Base-by-base conservation (phyloP, 2,329 filamentous ascomycete species). In the Parascedosporium putredinis region DNA sequence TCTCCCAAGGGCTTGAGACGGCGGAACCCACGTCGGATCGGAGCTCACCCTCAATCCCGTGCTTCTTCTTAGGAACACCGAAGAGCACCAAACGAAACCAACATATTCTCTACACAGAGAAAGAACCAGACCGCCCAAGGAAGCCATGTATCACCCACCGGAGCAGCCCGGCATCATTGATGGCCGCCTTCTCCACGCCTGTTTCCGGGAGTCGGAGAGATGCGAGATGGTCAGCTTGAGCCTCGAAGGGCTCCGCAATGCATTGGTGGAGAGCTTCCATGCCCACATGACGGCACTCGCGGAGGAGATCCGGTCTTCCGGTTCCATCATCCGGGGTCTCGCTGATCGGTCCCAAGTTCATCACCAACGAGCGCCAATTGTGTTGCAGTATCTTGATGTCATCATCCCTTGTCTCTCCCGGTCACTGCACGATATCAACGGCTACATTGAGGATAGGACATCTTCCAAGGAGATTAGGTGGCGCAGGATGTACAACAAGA, bases 401-500 rank as follows among this genome's bases (percentile, higher is more conserved):
- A 56, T 81, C 14, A 64, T 83, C 2, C 78, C 78, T 1, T 79
- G 76, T 50, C 63, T 82, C 16, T 68, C 67, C 48, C 70, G 66
- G 50, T 74, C 73, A 1, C 60, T 83, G 14, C 60, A 67, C 38
- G 76, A 81, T 53, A 81, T 83, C 54, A 70, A 62, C 36, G 53
- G 52, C 7, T 71, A 71, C 59, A 73, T 78, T 56, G 70, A 78
- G 29, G 72, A 81, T 57, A 70, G 66, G 31, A 66, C 66, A 4
- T 55, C 72, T 38, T 64, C 67, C 16, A 71, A 69, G 49, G 68
- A 73, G 53, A 64, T 68, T 31, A 70, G 77, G 49, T 83, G 79
- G 79, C 69, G 71, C 38, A 70, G 69, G 55, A 81, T 82, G 76
- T 78, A 74, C 57, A 69, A 79, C 59, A 62, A 65, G 4, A 70